A percentile compares a stretch with the other conserved stretches of the same genome.
phyloP scores from a whole-genome alignment of 2,329 filamentous ascomycete genomes.

The Leptographium galeiforme region DNA sequence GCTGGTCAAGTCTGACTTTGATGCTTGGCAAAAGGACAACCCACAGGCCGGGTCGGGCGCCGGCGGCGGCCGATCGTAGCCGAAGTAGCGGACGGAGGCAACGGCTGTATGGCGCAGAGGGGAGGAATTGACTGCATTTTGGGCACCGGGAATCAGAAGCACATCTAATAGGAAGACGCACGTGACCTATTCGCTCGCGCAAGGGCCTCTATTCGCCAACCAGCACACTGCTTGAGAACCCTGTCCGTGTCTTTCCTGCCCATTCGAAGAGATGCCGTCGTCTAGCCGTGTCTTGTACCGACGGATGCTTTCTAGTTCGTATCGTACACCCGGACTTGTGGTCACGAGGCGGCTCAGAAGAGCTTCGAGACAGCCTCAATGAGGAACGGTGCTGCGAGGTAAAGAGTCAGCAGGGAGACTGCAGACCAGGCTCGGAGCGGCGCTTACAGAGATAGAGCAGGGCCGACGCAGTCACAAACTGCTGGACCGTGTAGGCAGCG shows the following conservation, averaged over 20 bases:
- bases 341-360: constrained; percentile 14
- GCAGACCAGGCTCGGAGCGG: not conserved
- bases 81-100: not conserved
- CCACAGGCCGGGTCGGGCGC: not conserved
- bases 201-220: not conserved
- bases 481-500: constrained; percentile 54
- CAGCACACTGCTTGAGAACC: not conserved
- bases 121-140: not conserved
- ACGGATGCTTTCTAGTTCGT: not conserved
- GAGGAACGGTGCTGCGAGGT: constrained; percentile 38
- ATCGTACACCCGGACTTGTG: not conserved
- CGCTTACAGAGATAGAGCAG: constrained; percentile 65
- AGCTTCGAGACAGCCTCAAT: constrained; percentile 31
- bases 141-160: not conserved
- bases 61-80: not conserved
- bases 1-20: constrained; percentile 43
- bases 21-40: constrained; percentile 40
- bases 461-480: constrained; percentile 49
- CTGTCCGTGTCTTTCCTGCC: not conserved
- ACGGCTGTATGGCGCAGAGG: not conserved
- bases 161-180: not conserved
- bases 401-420: not conserved
- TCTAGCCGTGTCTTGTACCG: too few species aligned
- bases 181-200: not conserved
- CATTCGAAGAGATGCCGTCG: too few species aligned